These are phyloP conservation scores for Colletotrichum echinochloae DNA, from an alignment of 2,329 filamentous ascomycete genomes.

Conservation along the genomic window DNA sequence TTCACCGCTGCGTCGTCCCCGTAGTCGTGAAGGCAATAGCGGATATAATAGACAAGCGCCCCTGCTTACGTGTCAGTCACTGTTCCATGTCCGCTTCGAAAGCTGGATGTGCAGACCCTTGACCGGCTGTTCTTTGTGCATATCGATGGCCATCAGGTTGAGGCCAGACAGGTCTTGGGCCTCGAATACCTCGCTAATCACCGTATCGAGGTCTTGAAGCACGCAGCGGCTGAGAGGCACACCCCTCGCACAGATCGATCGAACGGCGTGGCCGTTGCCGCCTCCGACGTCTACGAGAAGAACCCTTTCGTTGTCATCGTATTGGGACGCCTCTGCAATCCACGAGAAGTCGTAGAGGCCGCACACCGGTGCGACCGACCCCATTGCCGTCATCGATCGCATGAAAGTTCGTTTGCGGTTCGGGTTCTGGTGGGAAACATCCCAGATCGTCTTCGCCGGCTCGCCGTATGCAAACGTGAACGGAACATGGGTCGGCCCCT, in stretches of 20 bases:
- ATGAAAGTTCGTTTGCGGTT: no score
- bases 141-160: slow-evolving; percentile 40
- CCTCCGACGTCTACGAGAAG: slow-evolving; percentile 53
- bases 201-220: slow-evolving; percentile 44
- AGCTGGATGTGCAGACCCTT: slow-evolving; percentile 31
- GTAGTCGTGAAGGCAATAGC: slow-evolving; percentile 53
- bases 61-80: slow-evolving; percentile 42
- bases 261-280: no score
- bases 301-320: not conserved
- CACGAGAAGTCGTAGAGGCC: slow-evolving; percentile 48
- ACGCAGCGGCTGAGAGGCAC: no score
- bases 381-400: slow-evolving; percentile 42
- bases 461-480: slow-evolving; percentile 47
- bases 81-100: not conserved
- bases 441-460: slow-evolving; percentile 48
- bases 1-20: slow-evolving; percentile 47
- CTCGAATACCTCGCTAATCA: slow-evolving; percentile 19
- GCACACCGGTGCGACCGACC: not conserved
- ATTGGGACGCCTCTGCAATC: slow-evolving; percentile 41
- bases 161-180: not conserved
- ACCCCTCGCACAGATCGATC: no score
- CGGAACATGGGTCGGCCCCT: slow-evolving; percentile 44
- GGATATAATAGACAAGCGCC: slow-evolving; percentile 52
- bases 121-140: no score
- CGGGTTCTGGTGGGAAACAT: slow-evolving; percentile 45